phyloP scores from a whole-genome alignment of 1,139 yeast species.

The Entelexis paramagnoliae region DNA sequence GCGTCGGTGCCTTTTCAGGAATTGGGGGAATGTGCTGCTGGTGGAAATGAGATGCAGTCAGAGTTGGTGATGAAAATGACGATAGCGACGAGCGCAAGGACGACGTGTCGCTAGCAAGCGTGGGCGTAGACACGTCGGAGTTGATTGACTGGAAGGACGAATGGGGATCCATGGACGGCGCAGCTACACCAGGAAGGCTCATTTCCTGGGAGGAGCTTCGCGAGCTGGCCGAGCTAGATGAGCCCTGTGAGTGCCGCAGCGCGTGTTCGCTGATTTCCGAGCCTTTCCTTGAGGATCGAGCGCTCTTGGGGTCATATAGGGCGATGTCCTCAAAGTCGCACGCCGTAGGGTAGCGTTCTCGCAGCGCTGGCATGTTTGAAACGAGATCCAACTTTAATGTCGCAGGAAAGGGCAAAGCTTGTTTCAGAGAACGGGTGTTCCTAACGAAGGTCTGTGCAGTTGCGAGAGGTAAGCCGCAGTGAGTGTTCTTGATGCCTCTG shows the following conservation, averaged over 20 bases:
- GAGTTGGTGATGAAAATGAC: conserved; percentile 21
- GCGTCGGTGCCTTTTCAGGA: neutral
- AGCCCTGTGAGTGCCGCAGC: conserved; percentile 1
- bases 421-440: neutral
- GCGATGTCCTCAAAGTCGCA: conserved; percentile 23
- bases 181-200: neutral
- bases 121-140: conserved; percentile 22
- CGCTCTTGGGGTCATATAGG: conserved; percentile 13
- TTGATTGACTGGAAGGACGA: conserved; percentile 12
- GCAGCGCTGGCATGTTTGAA: conserved; percentile 14
- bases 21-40: neutral
- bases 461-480: neutral
- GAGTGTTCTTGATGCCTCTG: neutral
- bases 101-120: conserved; percentile 24
- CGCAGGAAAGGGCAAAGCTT: neutral
- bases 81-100: conserved; percentile 23
- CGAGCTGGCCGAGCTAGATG: conserved; percentile 6
- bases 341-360: conserved; percentile 9
- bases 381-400: neutral
- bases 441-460: neutral
- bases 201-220: neutral
- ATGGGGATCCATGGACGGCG: conserved; percentile 11
- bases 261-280: neutral
- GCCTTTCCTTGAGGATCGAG: neutral
- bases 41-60: neutral